Base-by-base conservation (phyloP, 2,329 filamentous ascomycete genomes). In the Alternaria sp. region DNA sequence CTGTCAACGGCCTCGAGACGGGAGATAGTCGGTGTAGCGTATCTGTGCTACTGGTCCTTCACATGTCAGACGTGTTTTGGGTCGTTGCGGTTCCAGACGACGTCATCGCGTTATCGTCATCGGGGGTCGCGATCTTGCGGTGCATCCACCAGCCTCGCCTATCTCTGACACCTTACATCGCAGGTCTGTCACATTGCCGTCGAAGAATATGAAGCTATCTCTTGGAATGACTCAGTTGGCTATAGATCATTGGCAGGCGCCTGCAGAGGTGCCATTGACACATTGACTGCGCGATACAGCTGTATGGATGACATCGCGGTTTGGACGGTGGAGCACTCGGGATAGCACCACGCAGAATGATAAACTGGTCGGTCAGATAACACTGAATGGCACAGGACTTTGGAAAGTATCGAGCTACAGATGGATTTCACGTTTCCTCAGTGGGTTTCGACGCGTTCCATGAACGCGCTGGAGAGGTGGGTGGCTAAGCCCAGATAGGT, bases 31-130 rank as follows among this genome's bases (percentile, higher is more conserved):
- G 18, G 53, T 50, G 53, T 46, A 50, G 53, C 28, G 14, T 10
- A n/a, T 21, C 53, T 45, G 11, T 54, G 9, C 53, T 37, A n/a
- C 3, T 10, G 20, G 25, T 25, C 28, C 11, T 58, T 58, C 41
- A 54, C 55, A 59, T 62, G 60, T 58, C 47, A 54, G 41, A 43
- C 9, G 4, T 54, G 30, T 56, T 6, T 3, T 41, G 20, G 15
- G n/a, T 4, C 11, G 20, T 23, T 14, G 20, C 49, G 20, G 49
- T 21, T 11, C 25, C 47, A 41, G n/a, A 23, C 37, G n/a, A 53
- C 47, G 46, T 53, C 60, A 53, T 58, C 23, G 51, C 25, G n/a
- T 57, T 33, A 33, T 61, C 53, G 49, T 41, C 49, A 53, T 53
- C 49, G 49, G 49, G 2, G 21, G 28, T 53, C 49, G 49, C 30